A percentile compares a stretch with the other conserved stretches of the same genome.
These are phyloP conservation scores for Blastobotrys mokoenaii DNA, from an alignment of 805 yeast species.

Conservation along the genomic window DNA sequence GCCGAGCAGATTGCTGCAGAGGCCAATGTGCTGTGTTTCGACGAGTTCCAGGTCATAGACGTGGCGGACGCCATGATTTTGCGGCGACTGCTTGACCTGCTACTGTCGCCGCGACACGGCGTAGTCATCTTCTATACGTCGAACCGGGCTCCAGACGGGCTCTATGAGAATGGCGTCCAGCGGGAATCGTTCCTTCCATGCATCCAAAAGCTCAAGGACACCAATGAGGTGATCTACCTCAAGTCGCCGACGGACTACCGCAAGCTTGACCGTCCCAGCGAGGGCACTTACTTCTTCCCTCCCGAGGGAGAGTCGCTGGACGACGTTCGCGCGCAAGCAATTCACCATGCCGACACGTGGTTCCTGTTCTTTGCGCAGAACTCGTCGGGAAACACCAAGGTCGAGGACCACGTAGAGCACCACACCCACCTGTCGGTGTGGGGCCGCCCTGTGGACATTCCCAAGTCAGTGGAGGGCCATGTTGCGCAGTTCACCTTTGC, in stretches of 20 bases:
- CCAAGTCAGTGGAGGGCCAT: constrained; percentile 61
- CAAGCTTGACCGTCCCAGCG: constrained; percentile 73
- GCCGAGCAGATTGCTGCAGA: constrained; percentile 76
- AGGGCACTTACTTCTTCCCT: constrained; percentile 72
- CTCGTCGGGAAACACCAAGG: constrained; percentile 13
- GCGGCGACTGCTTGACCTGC: constrained; percentile 58
- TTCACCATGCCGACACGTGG: constrained; percentile 67
- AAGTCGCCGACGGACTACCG: constrained; percentile 94
- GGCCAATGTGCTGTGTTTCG: constrained; percentile 81
- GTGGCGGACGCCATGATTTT: constrained; percentile 98
- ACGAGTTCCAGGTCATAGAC: constrained; percentile 96
- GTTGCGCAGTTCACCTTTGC: constrained; percentile 88
- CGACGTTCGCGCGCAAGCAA: constrained; percentile 44
- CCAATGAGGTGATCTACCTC: constrained; percentile 68
- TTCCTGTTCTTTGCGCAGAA: constrained; percentile 61
- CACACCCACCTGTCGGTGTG: constrained; percentile 49
- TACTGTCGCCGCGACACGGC: constrained; percentile 66
- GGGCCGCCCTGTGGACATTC: constrained; percentile 80
- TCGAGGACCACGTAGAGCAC: constrained; percentile 32
- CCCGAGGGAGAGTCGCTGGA: constrained; percentile 49
- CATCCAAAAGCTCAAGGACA: constrained; percentile 64
- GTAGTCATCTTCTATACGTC: constrained; percentile 88
- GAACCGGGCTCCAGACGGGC: constrained; percentile 88
- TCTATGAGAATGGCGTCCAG: constrained; percentile 91
- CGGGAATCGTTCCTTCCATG: constrained; percentile 89